These are phyloP conservation scores for Gentiana dahurica DNA, from an alignment of 257 asterid species.

Conservation along the genomic window DNA sequence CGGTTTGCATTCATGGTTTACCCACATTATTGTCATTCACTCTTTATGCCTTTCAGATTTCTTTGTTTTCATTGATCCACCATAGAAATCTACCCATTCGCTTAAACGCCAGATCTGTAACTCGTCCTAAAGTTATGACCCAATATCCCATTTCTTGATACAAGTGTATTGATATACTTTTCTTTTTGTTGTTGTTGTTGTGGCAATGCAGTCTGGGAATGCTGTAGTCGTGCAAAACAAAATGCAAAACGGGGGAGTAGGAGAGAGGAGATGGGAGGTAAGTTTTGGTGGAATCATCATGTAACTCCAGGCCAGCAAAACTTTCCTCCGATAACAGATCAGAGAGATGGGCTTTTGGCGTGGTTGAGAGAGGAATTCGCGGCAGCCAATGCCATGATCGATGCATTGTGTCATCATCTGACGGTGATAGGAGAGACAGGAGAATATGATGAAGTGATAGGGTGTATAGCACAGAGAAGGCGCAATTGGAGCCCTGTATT, in stretches of 20 bases:
- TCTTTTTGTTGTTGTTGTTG: constrained; percentile 3
- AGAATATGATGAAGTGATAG: constrained; percentile 71
- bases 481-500: constrained; percentile 62
- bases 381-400: constrained; percentile 84
- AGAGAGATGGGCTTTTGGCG: constrained; percentile 59
- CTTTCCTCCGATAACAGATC: constrained; percentile 40
- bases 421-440: constrained; percentile 53
- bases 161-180: background rate
- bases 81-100: constrained; percentile 6
- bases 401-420: constrained; percentile 78
- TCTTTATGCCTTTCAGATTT: too few relatives aligned
- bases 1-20: background rate
- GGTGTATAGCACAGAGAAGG: constrained; percentile 65
- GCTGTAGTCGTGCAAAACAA: constrained; percentile 16
- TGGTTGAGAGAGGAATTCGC: constrained; percentile 94
- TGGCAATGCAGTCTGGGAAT: constrained; percentile 58
- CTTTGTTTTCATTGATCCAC: constrained; percentile 12
- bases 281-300: constrained; percentile 34
- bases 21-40: constrained; percentile 2
- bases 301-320: constrained; percentile 23
- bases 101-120: constrained; percentile 23
- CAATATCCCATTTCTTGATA: constrained; percentile 4
- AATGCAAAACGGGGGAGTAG: constrained; percentile 15
- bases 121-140: constrained; percentile 23
- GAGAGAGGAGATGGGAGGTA: constrained; percentile 16